phyloP scores from a whole-genome alignment of 1,284 basidiomycete genomes.

The Blastosporella zonata region DNA sequence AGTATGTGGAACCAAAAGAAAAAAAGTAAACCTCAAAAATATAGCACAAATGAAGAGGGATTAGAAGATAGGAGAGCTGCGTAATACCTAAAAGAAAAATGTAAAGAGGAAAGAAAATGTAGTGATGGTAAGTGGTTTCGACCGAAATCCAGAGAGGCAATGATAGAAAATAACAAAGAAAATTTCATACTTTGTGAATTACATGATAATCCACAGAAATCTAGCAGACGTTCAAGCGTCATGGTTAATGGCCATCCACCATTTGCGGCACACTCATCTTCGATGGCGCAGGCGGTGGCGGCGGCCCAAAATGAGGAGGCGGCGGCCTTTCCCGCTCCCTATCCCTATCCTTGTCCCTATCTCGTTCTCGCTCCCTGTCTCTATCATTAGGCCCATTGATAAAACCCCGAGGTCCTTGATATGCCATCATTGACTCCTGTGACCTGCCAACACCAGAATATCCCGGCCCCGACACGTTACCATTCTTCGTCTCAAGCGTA shows the following conservation, averaged over 20 bases:
- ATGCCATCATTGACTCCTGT: slow-evolving; percentile 28
- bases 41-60: no score
- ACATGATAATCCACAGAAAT: slow-evolving; percentile 2
- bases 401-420: slow-evolving; percentile 14
- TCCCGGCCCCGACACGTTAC: slow-evolving; percentile 17
- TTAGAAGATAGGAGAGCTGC: no score
- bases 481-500: slow-evolving; percentile 22
- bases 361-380: slow-evolving; percentile 14
- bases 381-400: slow-evolving; percentile 15
- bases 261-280: slow-evolving; percentile 40
- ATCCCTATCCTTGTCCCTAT: slow-evolving; percentile 24
- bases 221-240: not conserved
- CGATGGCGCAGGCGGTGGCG: slow-evolving; percentile 27
- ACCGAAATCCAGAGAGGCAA: not conserved
- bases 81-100: no score
- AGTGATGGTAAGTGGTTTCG: not conserved
- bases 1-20: no score
- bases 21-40: no score
- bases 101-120: not conserved
- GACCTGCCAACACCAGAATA: slow-evolving; percentile 25
- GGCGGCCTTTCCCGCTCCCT: slow-evolving; percentile 24
- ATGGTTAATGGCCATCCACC: slow-evolving; percentile 35
- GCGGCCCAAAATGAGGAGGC: slow-evolving; percentile 26
- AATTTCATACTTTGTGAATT: not conserved
- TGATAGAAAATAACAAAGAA: not conserved